Conservation (phyloP, 2,329 filamentous ascomycete genomes). For the Colletotrichum somersetense region DNA sequence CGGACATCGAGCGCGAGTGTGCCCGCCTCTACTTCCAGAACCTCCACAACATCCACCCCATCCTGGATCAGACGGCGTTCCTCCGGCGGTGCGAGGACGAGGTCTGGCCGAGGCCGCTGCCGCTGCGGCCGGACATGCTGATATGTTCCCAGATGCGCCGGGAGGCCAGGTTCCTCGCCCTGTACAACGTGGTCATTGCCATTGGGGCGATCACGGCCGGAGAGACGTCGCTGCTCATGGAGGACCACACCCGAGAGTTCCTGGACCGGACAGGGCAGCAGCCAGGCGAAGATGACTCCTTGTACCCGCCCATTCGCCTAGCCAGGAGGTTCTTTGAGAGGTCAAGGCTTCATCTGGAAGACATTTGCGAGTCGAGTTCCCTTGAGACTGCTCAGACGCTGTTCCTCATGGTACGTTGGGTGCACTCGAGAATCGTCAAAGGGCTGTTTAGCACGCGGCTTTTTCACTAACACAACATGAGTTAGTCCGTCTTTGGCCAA, state of each 20-base stretch:
- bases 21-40: slow-evolving; percentile 45
- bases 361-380: slow-evolving; percentile 43
- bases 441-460: too few species aligned
- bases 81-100: slow-evolving; percentile 41
- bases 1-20: slow-evolving; percentile 42
- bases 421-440: background rate
- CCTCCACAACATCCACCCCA: slow-evolving; percentile 44
- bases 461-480: background rate
- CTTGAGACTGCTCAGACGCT: slow-evolving; percentile 41
- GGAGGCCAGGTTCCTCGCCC: slow-evolving; percentile 35
- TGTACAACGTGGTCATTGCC: slow-evolving; percentile 39
- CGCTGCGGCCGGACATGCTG: background rate
- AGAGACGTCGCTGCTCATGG: slow-evolving; percentile 41
- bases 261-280: slow-evolving; percentile 33
- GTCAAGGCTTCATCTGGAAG: slow-evolving; percentile 38
- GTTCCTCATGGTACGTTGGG: slow-evolving; percentile 40
- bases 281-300: slow-evolving; percentile 27
- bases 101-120: slow-evolving; percentile 32
- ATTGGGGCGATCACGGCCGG: slow-evolving; percentile 42
- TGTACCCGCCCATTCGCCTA: slow-evolving; percentile 38
- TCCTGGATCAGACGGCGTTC: slow-evolving; percentile 42
- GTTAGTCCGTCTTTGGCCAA: slow-evolving; percentile 48
- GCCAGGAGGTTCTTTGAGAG: slow-evolving; percentile 41
- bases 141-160: slow-evolving; percentile 14
- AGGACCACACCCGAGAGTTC: slow-evolving; percentile 37